Evolutionary conservation across 2,329 filamentous ascomycete species (phyloP), one percentile per base, ranked within the genome.

Genomic region (Ceratocystis harringtonii): DNA sequence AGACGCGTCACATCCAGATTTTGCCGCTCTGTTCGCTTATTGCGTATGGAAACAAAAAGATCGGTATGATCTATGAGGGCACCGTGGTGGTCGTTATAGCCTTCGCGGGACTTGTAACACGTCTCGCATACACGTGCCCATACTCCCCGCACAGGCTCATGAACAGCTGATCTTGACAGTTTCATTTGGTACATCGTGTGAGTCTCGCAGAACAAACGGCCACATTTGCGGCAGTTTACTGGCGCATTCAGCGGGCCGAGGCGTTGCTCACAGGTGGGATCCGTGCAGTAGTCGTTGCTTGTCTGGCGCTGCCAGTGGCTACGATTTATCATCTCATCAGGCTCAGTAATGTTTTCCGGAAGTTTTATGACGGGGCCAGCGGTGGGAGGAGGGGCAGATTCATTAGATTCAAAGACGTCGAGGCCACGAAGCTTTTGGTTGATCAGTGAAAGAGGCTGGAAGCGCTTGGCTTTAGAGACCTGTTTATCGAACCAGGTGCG

Each of bases 121-220:
- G 94, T 97, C 77, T 99, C 94, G 73, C 94, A 99, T 1, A 97
- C 92, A 63, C 94, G 79, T 70, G 90, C 95, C 94, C 94, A 99
- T 70, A 90, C 83, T 6, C 94, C 94, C 68, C 92, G 80, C 1
- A 94, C 84, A 0, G 94, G 92, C 69, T 99, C 94, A 75, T 96
- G 90, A 67, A 86, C 83, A 3, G 94, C 94, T 36, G 91, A 88
- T 65, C 92, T 81, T 7, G 92, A 96, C 10, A 99, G 80, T 78
- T 95, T 96, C 89, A 97, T 97, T 77, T 99, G 92, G 73, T 97
- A 99, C 92, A 99, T 96, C 63, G 94, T 97, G 74, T 99, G 94
- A 70, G 92, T 89, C 72, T 97, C 94, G 75, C 94, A 99, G 73
- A 97, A 99, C 50, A 99, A 77, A 70, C 87, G 87, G 5, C 94